Conservation (phyloP, 345 rosid genomes). For the Populus ilicifolia region DNA sequence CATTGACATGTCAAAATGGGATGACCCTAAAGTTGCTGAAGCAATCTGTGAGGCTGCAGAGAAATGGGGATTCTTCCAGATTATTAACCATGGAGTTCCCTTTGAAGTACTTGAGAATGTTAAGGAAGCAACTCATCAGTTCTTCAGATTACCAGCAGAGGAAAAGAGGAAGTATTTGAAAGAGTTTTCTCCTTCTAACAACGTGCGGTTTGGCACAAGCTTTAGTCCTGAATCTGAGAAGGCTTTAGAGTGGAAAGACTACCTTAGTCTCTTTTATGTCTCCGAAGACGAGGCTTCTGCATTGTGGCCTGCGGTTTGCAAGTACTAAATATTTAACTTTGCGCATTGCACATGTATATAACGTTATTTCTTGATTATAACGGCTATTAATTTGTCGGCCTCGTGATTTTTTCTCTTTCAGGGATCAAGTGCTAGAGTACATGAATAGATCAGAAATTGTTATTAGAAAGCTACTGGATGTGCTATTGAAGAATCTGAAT, state of each 20-base stretch:
- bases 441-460: neutral
- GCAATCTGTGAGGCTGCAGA: conserved; percentile 22
- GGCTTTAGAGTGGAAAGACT: conserved; percentile 57
- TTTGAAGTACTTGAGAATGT: conserved; percentile 7
- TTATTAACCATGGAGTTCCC: conserved; percentile 19
- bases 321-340: conserved; percentile 6
- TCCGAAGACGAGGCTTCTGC: conserved; percentile 41
- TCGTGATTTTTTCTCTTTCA: neutral
- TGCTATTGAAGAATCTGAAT: neutral
- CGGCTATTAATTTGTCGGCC: neutral
- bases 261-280: conserved; percentile 44
- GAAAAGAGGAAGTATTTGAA: conserved; percentile 16
- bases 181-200: conserved; percentile 23
- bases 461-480: neutral
- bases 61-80: conserved; percentile 18
- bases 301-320: conserved; percentile 45
- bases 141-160: conserved; percentile 12
- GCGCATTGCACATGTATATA: neutral
- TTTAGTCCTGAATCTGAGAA: conserved; percentile 40
- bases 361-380: neutral
- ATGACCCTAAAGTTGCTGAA: conserved; percentile 7
- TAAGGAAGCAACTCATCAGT: conserved; percentile 1
- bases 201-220: conserved; percentile 36
- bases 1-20: conserved; percentile 20
- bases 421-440: neutral